A percentile compares a stretch with the other conserved stretches of the same genome.
Evolutionary conservation across 2,329 filamentous ascomycete genomes (phyloP).

Genomic region (Ascochyta clinopodiicola): DNA sequence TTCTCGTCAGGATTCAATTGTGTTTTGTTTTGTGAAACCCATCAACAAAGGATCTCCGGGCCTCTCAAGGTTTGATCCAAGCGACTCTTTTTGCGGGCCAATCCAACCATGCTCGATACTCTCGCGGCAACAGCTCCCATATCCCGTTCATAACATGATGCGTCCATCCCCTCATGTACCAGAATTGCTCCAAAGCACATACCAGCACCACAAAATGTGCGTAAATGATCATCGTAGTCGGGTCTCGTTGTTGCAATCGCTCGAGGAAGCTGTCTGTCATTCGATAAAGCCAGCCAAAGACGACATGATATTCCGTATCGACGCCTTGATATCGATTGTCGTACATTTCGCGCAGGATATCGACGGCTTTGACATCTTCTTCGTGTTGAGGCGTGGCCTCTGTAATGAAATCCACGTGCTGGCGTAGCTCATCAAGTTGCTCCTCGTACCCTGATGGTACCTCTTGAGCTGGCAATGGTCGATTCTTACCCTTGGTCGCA

Average conservation of each 20-base stretch:
- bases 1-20: background rate
- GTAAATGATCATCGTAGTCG: slow-evolving; percentile 31
- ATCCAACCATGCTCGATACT: slow-evolving; percentile 30
- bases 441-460: slow-evolving; percentile 25
- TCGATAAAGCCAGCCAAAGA: slow-evolving; percentile 35
- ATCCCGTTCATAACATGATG: slow-evolving; percentile 37
- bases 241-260: slow-evolving; percentile 30
- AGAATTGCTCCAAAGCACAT: slow-evolving; percentile 36
- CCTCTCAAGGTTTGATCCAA: slow-evolving; percentile 31
- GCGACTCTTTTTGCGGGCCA: slow-evolving; percentile 34
- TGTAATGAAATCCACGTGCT: slow-evolving; percentile 17
- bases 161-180: slow-evolving; percentile 43
- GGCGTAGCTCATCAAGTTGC: slow-evolving; percentile 26
- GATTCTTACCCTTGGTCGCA: slow-evolving; percentile 8
- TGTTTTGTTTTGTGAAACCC: background rate
- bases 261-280: slow-evolving; percentile 35
- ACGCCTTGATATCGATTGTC: slow-evolving; percentile 28
- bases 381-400: slow-evolving; percentile 4
- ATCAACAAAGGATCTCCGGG: background rate
- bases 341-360: slow-evolving; percentile 30
- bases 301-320: slow-evolving; percentile 36
- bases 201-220: slow-evolving; percentile 38
- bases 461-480: slow-evolving; percentile 18
- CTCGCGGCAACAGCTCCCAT: slow-evolving; percentile 23
- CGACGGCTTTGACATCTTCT: slow-evolving; percentile 17